Evolutionary conservation across 2,329 filamentous ascomycete species (phyloP).

Genomic region (Aspergillus piperis): DNA sequence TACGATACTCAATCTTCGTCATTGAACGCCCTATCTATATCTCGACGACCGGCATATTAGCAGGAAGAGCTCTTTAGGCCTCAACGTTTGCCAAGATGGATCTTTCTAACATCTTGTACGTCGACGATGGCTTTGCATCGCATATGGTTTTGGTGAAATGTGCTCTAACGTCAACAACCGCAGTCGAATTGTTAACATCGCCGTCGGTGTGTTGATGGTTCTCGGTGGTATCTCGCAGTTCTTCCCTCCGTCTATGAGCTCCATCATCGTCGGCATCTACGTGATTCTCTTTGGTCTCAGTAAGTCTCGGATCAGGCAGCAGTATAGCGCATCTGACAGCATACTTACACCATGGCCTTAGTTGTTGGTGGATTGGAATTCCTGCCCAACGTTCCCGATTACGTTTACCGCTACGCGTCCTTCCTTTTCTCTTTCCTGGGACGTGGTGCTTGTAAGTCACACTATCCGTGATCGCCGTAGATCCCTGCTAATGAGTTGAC

Average conservation of each 20-base stretch:
- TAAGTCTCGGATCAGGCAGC: slow-evolving; percentile 46
- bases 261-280: slow-evolving; percentile 79
- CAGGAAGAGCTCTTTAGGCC: background rate
- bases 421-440: slow-evolving; percentile 98
- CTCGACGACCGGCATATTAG: background rate
- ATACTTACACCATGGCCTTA: slow-evolving; percentile 37
- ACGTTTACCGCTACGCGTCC: slow-evolving; percentile 88
- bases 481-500: background rate
- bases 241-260: slow-evolving; percentile 52
- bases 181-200: slow-evolving; percentile 94
- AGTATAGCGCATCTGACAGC: background rate
- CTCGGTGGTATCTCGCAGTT: slow-evolving; percentile 68
- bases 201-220: slow-evolving; percentile 80
- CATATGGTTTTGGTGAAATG: background rate
- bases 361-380: slow-evolving; percentile 80
- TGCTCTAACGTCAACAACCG: slow-evolving; percentile 11
- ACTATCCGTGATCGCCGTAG: background rate
- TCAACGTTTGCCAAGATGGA: slow-evolving; percentile 64
- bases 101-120: slow-evolving; percentile 89
- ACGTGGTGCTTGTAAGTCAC: slow-evolving; percentile 84
- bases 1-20: background rate
- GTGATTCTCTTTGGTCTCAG: slow-evolving; percentile 87
- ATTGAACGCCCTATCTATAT: background rate
- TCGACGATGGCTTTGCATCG: slow-evolving; percentile 23
- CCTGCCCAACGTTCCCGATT: slow-evolving; percentile 77